Conservation (phyloP, 306 rosid species). For the Mimosa bimucronata region DNA sequence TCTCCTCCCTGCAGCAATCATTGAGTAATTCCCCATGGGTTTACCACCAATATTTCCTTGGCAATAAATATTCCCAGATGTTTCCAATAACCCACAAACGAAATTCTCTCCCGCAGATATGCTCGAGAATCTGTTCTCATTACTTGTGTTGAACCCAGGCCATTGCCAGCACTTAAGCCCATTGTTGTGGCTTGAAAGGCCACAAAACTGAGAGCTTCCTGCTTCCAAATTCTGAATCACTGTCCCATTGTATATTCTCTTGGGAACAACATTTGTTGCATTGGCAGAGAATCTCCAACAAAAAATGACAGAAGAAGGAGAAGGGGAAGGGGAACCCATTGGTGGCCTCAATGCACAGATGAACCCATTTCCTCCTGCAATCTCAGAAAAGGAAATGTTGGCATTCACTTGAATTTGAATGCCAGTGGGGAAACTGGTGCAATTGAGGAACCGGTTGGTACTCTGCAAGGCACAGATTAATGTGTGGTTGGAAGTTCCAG, state of each 20-base stretch:
- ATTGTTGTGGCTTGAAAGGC: constrained; percentile 40
- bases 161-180: constrained; percentile 78
- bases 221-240: constrained; percentile 48
- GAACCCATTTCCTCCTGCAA: constrained; percentile 75
- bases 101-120: constrained; percentile 72
- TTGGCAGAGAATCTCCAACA: constrained; percentile 86
- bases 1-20: constrained; percentile 56
- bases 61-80: constrained; percentile 48
- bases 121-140: constrained; percentile 34
- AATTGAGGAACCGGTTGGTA: constrained; percentile 48
- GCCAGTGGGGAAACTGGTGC: constrained; percentile 58
- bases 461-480: constrained; percentile 66
- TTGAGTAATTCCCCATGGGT: constrained; percentile 39
- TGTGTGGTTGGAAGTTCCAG: constrained; percentile 54
- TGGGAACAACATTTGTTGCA: constrained; percentile 37
- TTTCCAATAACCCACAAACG: constrained; percentile 56
- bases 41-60: constrained; percentile 35
- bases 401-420: constrained; percentile 34
- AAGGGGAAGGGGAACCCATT: constrained; percentile 14
- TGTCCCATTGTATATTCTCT: constrained; percentile 53
- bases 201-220: constrained; percentile 74
- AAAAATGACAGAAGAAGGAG: constrained; percentile 41
- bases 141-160: constrained; percentile 34
- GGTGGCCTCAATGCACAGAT: constrained; percentile 57
- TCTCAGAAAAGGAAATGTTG: constrained; percentile 46